Evolutionary conservation across 805 yeast species (phyloP).

Genomic region (Lachancea quebecensis): DNA sequence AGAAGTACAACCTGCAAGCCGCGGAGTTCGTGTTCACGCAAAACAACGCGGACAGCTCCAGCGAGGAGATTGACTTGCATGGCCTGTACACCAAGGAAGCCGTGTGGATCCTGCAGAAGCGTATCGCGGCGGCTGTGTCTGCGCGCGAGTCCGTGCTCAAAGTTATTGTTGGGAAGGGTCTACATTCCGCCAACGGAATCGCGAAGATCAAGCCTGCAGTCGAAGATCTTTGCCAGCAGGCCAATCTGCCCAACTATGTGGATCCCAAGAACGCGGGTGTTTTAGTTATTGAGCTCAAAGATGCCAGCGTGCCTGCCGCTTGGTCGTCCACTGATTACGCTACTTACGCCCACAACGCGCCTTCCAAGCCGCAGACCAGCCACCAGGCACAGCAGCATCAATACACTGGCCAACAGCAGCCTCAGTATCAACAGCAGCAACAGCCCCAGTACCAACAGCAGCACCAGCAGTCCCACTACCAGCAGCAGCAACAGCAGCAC

Average conservation of each 20-base stretch:
- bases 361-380: constrained; percentile 15
- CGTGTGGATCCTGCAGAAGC: constrained; percentile 59
- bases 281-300: constrained; percentile 56
- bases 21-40: constrained; percentile 85
- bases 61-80: constrained; percentile 86
- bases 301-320: constrained; percentile 38
- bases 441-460: constrained; percentile 21
- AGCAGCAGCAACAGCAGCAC: not conserved
- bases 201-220: constrained; percentile 89
- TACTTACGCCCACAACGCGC: constrained; percentile 8
- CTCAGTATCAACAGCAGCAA: constrained; percentile 20
- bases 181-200: constrained; percentile 73
- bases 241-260: constrained; percentile 50
- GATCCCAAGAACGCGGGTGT: constrained; percentile 79
- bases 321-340: constrained; percentile 25
- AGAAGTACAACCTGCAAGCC: constrained; percentile 66
- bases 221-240: constrained; percentile 65
- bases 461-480: not conserved
- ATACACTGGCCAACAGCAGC: constrained; percentile 19
- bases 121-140: constrained; percentile 58
- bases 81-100: constrained; percentile 91
- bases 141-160: constrained; percentile 55
- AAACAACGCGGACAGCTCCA: constrained; percentile 79
- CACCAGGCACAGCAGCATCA: constrained; percentile 22
- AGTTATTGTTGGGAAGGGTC: constrained; percentile 91